Percentiles rank a stretch among this genome's conserved stretches.
Conservation (phyloP, 306 rosid genomes). For the Begonia loranthoides region DNA sequence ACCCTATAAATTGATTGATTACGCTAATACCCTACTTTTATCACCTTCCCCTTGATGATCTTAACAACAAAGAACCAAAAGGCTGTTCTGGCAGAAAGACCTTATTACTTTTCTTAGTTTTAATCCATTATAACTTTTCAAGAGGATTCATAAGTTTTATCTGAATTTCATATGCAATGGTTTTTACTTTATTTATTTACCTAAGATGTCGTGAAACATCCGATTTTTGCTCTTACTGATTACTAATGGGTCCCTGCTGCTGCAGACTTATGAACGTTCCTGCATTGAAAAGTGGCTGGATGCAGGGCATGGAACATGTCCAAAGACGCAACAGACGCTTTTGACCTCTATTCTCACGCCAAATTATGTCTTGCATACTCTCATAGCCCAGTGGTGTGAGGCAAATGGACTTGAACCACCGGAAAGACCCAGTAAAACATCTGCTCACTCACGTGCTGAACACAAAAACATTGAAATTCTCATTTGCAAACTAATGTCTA, state of each 20-base stretch:
- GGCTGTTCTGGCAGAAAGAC: background rate
- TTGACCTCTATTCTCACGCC: slow-evolving; percentile 74
- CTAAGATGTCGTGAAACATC: slow-evolving; percentile 11
- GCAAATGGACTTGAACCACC: slow-evolving; percentile 91
- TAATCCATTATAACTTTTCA: background rate
- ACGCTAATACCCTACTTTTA: background rate
- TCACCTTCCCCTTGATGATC: background rate
- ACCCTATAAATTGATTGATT: too few species aligned
- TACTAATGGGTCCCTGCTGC: background rate
- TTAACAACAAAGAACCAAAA: too few species aligned
- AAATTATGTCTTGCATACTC: slow-evolving; percentile 81
- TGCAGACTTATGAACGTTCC: slow-evolving; percentile 92
- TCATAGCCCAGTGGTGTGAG: slow-evolving; percentile 98
- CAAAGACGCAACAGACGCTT: slow-evolving; percentile 81
- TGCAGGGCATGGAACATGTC: slow-evolving; percentile 82
- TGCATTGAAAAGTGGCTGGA: slow-evolving; percentile 95
- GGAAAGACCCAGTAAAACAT: slow-evolving; percentile 61
- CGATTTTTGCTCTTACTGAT: background rate
- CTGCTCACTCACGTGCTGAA: slow-evolving; percentile 73
- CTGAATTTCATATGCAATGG: background rate
- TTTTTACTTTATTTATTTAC: slow-evolving; percentile 1
- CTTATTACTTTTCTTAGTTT: background rate
- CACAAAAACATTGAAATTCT: slow-evolving; percentile 57
- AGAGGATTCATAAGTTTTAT: background rate
- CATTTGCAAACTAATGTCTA: slow-evolving; percentile 53